Evolutionary conservation across 1,284 basidiomycete genomes (phyloP).

Genomic region (Irpex sp.): DNA sequence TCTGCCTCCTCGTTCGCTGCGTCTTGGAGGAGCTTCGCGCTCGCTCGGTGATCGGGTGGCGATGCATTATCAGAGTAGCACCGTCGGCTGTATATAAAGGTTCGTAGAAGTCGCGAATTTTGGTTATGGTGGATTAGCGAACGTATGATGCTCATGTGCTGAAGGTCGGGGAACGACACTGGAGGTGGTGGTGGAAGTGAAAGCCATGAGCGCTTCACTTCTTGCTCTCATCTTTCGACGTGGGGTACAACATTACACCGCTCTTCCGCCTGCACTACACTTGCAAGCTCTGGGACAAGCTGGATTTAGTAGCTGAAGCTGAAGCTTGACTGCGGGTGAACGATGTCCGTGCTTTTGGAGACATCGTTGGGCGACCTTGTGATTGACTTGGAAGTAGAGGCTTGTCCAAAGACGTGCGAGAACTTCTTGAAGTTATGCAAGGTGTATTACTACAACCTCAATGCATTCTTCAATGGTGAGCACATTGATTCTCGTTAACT

Average conservation of each 20-base stretch:
- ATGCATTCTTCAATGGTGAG: constrained; percentile 95
- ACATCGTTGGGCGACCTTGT: constrained; percentile 95
- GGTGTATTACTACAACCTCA: constrained; percentile 93
- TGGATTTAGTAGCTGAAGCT: background rate
- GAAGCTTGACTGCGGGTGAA: background rate
- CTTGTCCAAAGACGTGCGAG: constrained; percentile 85
- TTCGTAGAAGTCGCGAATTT: background rate
- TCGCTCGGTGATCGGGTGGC: constrained; percentile 35
- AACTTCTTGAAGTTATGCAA: constrained; percentile 99
- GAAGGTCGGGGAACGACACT: background rate
- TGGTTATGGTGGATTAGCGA: constrained; percentile 1
- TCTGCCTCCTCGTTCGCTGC: constrained; percentile 53
- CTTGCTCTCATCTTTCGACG: constrained; percentile 1
- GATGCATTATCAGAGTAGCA: constrained; percentile 21
- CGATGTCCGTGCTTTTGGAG: constrained; percentile 94
- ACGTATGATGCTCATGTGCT: constrained; percentile 1
- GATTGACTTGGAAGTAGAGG: constrained; percentile 92
- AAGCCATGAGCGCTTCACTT: constrained; percentile 4
- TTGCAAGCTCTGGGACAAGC: background rate
- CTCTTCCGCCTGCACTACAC: background rate
- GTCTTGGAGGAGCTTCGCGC: constrained; percentile 71
- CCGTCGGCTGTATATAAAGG: background rate
- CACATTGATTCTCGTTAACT: constrained; percentile 10
- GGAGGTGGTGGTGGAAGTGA: constrained; percentile 2
- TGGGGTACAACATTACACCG: constrained; percentile 2